These are phyloP conservation scores for Epichloe hybrida DNA, from an alignment of 2,329 filamentous ascomycete genomes.

Conservation along the genomic window DNA sequence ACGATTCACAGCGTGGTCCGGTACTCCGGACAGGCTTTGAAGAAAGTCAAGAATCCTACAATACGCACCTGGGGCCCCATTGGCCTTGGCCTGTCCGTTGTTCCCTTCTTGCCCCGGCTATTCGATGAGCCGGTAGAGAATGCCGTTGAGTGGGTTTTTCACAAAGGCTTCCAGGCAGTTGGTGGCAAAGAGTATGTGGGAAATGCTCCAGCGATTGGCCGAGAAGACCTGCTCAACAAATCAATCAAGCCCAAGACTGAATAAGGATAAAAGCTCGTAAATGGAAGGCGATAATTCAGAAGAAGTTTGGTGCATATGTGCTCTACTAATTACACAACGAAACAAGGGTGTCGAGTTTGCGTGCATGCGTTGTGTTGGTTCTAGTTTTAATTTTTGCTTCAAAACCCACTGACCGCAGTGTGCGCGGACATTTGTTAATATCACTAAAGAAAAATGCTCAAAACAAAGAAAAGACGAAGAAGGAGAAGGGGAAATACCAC, in stretches of 20 bases:
- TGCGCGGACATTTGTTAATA: background rate
- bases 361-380: background rate
- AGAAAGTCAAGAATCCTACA: conserved; percentile 60
- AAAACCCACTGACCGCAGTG: background rate
- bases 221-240: conserved; percentile 26
- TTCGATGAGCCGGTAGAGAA: conserved; percentile 91
- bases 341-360: background rate
- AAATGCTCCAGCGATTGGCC: conserved; percentile 38
- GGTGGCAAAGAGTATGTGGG: conserved; percentile 50
- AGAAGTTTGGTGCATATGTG: conserved; percentile 6
- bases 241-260: conserved; percentile 34
- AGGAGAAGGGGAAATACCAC: too few species aligned
- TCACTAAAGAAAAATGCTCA: too few species aligned
- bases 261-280: conserved; percentile 10
- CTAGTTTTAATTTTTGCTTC: background rate
- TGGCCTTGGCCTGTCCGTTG: conserved; percentile 62
- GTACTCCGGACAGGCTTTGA: conserved; percentile 79
- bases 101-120: conserved; percentile 70
- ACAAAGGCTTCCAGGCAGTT: conserved; percentile 61
- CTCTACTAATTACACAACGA: background rate
- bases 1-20: conserved; percentile 88
- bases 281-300: background rate
- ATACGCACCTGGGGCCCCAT: conserved; percentile 83
- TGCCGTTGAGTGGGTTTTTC: conserved; percentile 81
- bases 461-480: too few species aligned